phyloP scores from a whole-genome alignment of 305 asterid species.

The Fraxinus nigra region DNA sequence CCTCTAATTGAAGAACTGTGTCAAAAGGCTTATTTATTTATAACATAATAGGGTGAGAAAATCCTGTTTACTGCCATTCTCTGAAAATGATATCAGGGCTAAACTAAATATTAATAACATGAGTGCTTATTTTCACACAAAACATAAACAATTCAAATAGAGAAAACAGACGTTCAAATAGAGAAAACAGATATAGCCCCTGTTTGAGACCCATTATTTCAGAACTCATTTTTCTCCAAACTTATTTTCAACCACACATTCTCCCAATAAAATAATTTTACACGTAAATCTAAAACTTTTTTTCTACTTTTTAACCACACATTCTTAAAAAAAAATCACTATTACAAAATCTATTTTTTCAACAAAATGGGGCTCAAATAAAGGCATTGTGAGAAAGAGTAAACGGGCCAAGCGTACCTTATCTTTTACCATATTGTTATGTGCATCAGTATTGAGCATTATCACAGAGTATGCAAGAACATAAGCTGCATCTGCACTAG shows the following conservation, averaged over 20 bases:
- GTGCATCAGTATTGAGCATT: slow-evolving; percentile 99
- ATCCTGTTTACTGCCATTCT: not conserved
- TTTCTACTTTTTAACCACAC: not conserved
- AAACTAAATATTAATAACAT: not conserved
- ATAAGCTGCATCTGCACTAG: slow-evolving; percentile 97
- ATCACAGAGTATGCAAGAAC: slow-evolving; percentile 98
- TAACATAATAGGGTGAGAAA: not conserved
- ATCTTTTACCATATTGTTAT: slow-evolving; percentile 95
- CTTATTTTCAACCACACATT: not conserved
- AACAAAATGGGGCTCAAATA: not conserved
- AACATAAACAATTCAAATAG: not conserved
- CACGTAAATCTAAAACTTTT: not conserved
- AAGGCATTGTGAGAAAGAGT: slow-evolving; percentile 1
- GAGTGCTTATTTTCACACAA: not conserved
- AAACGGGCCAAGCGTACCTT: slow-evolving; percentile 54
- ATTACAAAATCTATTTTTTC: not conserved
- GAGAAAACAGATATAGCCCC: not conserved
- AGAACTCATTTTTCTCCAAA: not conserved
- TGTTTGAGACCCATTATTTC: not conserved
- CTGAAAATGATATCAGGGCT: not conserved
- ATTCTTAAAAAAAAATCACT: not conserved
- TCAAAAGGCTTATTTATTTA: not conserved
- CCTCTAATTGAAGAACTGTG: not conserved
- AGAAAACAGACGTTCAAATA: not conserved
- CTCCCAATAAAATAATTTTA: not conserved